phyloP scores from a whole-genome alignment of 2,329 filamentous ascomycete species.

The Sporothrix brunneoviolacea region DNA sequence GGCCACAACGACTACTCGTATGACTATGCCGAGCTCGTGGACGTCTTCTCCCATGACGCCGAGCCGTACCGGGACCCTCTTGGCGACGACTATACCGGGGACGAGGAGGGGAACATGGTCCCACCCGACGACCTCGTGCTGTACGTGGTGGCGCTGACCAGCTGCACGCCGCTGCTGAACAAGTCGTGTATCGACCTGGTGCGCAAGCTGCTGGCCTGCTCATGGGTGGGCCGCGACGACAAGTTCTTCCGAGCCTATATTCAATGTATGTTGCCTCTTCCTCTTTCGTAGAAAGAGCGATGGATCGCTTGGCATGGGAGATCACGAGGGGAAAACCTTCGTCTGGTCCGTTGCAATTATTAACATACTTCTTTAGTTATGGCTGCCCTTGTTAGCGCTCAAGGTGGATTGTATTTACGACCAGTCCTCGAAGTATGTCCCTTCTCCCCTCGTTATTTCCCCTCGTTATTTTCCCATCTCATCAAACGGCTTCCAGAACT shows the following conservation, averaged over 20 bases:
- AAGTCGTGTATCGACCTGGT: conserved; percentile 54
- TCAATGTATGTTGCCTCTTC: conserved; percentile 17
- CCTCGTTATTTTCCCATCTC: too few species aligned
- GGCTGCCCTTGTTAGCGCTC: conserved; percentile 69
- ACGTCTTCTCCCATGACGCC: conserved; percentile 48
- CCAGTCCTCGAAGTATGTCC: conserved; percentile 18
- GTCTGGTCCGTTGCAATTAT: too few species aligned
- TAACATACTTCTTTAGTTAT: conserved; percentile 43
- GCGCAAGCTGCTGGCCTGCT: conserved; percentile 50
- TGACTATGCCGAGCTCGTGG: conserved; percentile 55
- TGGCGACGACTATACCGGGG: conserved; percentile 34
- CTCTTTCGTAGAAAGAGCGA: too few species aligned
- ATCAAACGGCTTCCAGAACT: too few species aligned
- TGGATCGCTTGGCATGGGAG: too few species aligned
- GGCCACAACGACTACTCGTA: conserved; percentile 38
- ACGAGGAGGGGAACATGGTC: conserved; percentile 29
- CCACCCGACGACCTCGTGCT: conserved; percentile 51
- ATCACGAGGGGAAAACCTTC: too few species aligned
- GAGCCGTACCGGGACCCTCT: conserved; percentile 27
- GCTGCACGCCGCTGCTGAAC: conserved; percentile 53
- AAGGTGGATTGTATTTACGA: conserved; percentile 60
- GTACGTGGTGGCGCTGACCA: conserved; percentile 58
- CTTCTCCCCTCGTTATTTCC: too few species aligned
- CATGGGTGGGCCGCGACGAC: conserved; percentile 59
- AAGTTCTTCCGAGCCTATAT: conserved; percentile 58